Base-by-base conservation (phyloP, 2,329 filamentous ascomycete genomes). In the Tympanopsis confertula region DNA sequence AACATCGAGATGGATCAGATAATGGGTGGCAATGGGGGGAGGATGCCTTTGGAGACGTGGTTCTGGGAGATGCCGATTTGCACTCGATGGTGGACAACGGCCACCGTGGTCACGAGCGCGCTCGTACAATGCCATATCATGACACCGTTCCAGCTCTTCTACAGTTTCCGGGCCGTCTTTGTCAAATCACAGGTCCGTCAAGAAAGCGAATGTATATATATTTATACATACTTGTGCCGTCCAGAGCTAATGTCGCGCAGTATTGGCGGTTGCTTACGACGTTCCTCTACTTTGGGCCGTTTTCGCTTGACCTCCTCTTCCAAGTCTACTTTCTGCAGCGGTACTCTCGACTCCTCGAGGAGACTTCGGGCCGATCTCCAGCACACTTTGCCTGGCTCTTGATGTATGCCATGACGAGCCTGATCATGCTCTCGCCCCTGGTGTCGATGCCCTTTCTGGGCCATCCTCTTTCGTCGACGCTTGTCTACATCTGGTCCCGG, bases 31-130 rank as follows among this genome's bases (percentile, higher is more conserved):
- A 72, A 74, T 41, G 73, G 69, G 47, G 74, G 70, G 41, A 67
- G 71, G 38, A 66, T 94, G 52, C 91, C 89, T 30, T 71, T 98
- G 5, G 91, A 96, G 61, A 82, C 89, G 48, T 98, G 91, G 91
- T 96, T 95, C 61, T 95, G 86, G 72, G 91, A 98, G 59, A 95
- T 95, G 83, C 91, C 91, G 3, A 78, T 91, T 19, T 94, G 88
- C 60, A 98, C 91, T 26, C 71, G 91, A 43, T 93, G 85, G 81
- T 98, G 91, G 91, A 96, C 91, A 17, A 88, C 86, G 18, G 87
- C 88, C 4, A 94, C 88, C 0, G 78, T 96, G 30, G 66, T 86
- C 41, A 91, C 83, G 10, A 94, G 87, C 48, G 78, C 87, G 13
- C 65, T 96, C 48, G 87, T 96, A 4, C 91, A 96, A 61, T 96